These are phyloP conservation scores for Geranium rotundifolium DNA, from an alignment of 345 rosid species.

Conservation along the genomic window DNA sequence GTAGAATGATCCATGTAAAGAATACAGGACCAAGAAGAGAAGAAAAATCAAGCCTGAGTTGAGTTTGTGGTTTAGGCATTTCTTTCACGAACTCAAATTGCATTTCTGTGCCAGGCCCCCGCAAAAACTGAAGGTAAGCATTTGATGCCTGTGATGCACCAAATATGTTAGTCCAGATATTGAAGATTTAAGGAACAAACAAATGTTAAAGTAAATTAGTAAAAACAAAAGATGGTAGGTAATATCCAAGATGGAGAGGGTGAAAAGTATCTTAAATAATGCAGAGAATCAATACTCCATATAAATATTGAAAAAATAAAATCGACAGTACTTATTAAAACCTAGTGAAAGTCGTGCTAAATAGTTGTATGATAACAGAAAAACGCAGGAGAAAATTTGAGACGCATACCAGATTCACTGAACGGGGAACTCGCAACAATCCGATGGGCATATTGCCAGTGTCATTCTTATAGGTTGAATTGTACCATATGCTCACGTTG, in stretches of 20 bases:
- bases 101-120: slow-evolving; percentile 30
- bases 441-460: slow-evolving; percentile 4
- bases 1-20: slow-evolving; percentile 68
- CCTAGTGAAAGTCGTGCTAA: too few species aligned
- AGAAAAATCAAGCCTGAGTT: slow-evolving; percentile 44
- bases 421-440: slow-evolving; percentile 58
- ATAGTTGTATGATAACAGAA: background rate
- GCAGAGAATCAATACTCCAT: too few species aligned
- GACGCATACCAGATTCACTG: slow-evolving; percentile 64
- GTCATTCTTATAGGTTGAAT: slow-evolving; percentile 40
- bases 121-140: slow-evolving; percentile 55
- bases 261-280: too few species aligned
- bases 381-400: background rate
- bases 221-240: too few species aligned
- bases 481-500: slow-evolving; percentile 73
- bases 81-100: slow-evolving; percentile 63
- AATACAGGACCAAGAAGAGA: slow-evolving; percentile 76
- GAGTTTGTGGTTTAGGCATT: slow-evolving; percentile 55
- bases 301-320: too few species aligned
- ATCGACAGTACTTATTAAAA: too few species aligned
- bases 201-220: too few species aligned
- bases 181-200: background rate
- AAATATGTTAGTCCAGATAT: slow-evolving; percentile 5
- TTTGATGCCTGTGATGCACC: slow-evolving; percentile 56
- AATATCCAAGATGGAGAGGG: too few species aligned